Percentiles rank a stretch among this genome's conserved stretches.
phyloP scores from a whole-genome alignment of 257 asterid genomes.

The Solanum medicagineum region DNA sequence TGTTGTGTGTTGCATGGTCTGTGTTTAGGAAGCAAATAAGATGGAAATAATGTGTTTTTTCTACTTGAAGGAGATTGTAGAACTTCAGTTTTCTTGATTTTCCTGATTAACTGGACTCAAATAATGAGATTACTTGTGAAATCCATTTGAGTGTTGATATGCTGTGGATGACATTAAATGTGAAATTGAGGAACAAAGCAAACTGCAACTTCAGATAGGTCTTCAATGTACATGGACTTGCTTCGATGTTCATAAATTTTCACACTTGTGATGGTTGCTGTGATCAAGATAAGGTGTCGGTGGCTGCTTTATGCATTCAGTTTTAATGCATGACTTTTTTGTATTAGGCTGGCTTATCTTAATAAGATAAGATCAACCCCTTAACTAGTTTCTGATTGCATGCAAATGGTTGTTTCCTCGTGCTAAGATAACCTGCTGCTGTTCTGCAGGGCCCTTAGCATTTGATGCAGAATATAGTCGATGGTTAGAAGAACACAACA shows the following conservation, averaged over 20 bases:
- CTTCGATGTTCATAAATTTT: neutral
- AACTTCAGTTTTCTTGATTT: neutral
- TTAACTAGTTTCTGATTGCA: neutral
- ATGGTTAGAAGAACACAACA: constrained; percentile 81
- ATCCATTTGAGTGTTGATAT: neutral
- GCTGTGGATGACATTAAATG: neutral
- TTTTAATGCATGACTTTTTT: neutral
- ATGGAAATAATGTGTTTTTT: neutral
- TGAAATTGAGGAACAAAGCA: neutral
- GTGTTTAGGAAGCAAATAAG: neutral
- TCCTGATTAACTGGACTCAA: neutral
- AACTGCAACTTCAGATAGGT: neutral
- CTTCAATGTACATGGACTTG: neutral
- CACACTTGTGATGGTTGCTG: neutral
- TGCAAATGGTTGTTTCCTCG: neutral
- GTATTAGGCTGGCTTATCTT: neutral
- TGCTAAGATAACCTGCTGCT: neutral
- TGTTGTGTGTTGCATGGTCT: neutral
- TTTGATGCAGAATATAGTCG: constrained; percentile 79
- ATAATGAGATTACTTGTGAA: neutral
- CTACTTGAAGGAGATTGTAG: neutral
- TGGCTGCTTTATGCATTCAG: neutral
- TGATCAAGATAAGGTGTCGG: neutral
- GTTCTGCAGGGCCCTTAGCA: constrained; percentile 62
- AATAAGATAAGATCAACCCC: neutral